These are phyloP conservation scores for Gossypium davidsonii DNA, from an alignment of 441 rosid genomes.

Conservation along the genomic window DNA sequence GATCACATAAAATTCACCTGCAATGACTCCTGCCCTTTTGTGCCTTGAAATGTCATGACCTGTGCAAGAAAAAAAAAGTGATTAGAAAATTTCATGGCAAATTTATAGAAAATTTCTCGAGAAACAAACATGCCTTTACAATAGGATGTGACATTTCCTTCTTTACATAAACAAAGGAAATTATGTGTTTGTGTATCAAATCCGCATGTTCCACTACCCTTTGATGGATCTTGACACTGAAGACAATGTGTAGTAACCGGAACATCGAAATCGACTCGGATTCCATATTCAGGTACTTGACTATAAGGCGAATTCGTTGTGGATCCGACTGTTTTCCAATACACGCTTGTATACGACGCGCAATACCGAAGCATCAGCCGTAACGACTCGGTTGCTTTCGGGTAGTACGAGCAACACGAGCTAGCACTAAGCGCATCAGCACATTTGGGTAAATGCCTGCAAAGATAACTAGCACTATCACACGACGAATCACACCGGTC, in stretches of 20 bases:
- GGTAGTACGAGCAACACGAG: constrained; percentile 84
- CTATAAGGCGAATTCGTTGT: constrained; percentile 34
- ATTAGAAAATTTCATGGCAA: not conserved
- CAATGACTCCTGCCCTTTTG: constrained; percentile 44
- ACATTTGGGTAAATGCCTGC: constrained; percentile 83
- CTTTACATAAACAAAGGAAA: constrained; percentile 59
- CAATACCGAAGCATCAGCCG: constrained; percentile 80
- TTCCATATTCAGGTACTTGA: constrained; percentile 82
- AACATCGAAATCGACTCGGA: constrained; percentile 69
- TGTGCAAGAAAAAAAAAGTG: constrained; percentile 15
- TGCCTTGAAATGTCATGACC: constrained; percentile 36
- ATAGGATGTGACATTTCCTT: constrained; percentile 56
- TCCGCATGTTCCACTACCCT: constrained; percentile 79
- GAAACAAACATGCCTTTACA: constrained; percentile 48
- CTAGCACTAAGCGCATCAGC: constrained; percentile 35
- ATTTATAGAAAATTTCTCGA: not conserved
- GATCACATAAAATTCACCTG: constrained; percentile 33
- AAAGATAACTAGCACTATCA: constrained; percentile 80
- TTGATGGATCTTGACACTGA: constrained; percentile 73
- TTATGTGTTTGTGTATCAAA: constrained; percentile 47
- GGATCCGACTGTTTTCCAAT: constrained; percentile 60
- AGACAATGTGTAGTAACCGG: constrained; percentile 76
- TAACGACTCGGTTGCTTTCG: constrained; percentile 72
- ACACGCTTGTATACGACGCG: constrained; percentile 69
- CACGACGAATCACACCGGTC: constrained; percentile 84